These are phyloP conservation scores for Beauveria scarabaeidicola DNA, from an alignment of 2,329 filamentous ascomycete species.

Conservation along the genomic window DNA sequence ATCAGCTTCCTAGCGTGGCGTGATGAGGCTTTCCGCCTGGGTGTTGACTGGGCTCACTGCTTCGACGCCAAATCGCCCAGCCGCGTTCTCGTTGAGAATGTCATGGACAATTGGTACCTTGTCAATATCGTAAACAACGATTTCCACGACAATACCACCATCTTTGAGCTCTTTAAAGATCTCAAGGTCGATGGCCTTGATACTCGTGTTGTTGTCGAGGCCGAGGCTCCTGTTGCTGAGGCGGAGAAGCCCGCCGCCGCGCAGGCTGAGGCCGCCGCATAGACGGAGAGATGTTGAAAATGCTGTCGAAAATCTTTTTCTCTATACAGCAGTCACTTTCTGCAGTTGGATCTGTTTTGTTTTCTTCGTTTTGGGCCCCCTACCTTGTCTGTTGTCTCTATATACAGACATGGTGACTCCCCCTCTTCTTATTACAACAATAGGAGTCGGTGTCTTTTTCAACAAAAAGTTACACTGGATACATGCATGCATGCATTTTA, in stretches of 20 bases:
- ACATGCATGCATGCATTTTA: slow-evolving; percentile 13
- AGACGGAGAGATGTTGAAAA: slow-evolving; percentile 1
- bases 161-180: slow-evolving; percentile 80
- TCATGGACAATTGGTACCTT: slow-evolving; percentile 89
- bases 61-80: slow-evolving; percentile 70
- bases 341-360: slow-evolving; percentile 9
- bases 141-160: slow-evolving; percentile 74
- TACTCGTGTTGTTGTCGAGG: slow-evolving; percentile 17
- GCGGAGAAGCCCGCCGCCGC: neutral
- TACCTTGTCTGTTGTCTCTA: slow-evolving; percentile 13
- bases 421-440: slow-evolving; percentile 21
- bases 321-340: neutral
- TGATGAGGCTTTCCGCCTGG: slow-evolving; percentile 90
- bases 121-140: slow-evolving; percentile 99
- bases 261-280: slow-evolving; percentile 2
- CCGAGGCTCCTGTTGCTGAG: slow-evolving; percentile 16
- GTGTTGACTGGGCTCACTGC: slow-evolving; percentile 89
- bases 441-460: slow-evolving; percentile 29
- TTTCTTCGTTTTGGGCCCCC: slow-evolving; percentile 16
- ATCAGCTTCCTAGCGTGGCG: slow-evolving; percentile 98
- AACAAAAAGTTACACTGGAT: slow-evolving; percentile 33
- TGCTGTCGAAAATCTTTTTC: neutral
- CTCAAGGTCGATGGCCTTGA: slow-evolving; percentile 62
- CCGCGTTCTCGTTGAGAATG: slow-evolving; percentile 66
- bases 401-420: slow-evolving; percentile 14